Evolutionary conservation across 2,329 filamentous ascomycete genomes (phyloP).

Genomic region (Byssochlamys sp.): DNA sequence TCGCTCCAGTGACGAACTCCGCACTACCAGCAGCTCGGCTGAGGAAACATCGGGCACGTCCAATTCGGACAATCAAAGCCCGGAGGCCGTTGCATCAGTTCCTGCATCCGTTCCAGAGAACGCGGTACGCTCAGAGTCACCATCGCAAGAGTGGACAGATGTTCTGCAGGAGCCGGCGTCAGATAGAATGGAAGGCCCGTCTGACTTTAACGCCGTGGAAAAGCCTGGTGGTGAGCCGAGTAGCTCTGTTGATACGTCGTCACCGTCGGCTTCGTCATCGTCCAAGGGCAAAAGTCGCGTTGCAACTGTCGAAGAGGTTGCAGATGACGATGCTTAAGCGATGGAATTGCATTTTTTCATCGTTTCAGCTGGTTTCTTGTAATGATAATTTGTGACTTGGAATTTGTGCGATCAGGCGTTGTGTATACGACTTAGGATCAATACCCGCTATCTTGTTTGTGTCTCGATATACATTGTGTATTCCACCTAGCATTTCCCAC

Average conservation of each 20-base stretch:
- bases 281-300: constrained; percentile 26
- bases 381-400: not conserved
- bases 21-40: not conserved
- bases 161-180: constrained; percentile 13
- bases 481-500: not conserved
- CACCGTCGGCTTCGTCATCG: constrained; percentile 10
- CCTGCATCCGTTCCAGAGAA: not conserved
- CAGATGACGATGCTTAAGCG: constrained; percentile 16
- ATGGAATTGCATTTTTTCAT: not conserved
- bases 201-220: not conserved
- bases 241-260: not conserved
- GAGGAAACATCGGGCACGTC: not conserved
- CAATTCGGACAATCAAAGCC: not conserved
- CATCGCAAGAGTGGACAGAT: constrained; percentile 23
- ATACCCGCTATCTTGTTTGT: not conserved
- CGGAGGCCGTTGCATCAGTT: not conserved
- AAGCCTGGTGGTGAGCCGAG: constrained; percentile 3
- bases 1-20: not conserved
- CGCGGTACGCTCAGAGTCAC: constrained; percentile 5
- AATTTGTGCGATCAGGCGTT: not conserved
- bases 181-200: not conserved
- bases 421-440: not conserved
- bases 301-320: constrained; percentile 27
- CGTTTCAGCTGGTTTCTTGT: not conserved
- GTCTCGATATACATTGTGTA: not conserved